Base-by-base conservation (phyloP, 306 rosid species). In the Leucaena leucocephala region DNA sequence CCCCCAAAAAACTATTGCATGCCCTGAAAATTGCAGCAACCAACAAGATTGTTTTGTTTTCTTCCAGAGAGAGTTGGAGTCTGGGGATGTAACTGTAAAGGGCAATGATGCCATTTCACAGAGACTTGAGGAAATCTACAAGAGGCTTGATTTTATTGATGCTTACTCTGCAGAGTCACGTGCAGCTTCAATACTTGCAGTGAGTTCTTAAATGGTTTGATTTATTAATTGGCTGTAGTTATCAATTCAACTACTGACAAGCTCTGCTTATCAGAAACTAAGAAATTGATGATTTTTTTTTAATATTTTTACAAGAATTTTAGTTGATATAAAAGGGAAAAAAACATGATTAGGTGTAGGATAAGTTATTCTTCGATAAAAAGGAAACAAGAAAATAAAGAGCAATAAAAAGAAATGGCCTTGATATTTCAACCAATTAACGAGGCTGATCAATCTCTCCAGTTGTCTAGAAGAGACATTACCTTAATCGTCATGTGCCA, bases 181-280 rank as follows among this genome's bases (percentile, higher is more conserved):
- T 21, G 99, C 99, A 46, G 99, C 98, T 71, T 83, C 99, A 22
- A 95, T 95, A 82, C 96, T 95, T 82, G 99, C 99, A 3, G 99
- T 95, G 82, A 89, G 98, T 86, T 79, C 52, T 68, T 27, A 21
- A 34, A 48, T 82, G 76, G 52, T 58, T 84, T 77, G 58, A 62
- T 59, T 76, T 15, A 70, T 77, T 46, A 67, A 50, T 80, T 73
- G 54, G 52, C 66, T 77, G 2, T 58, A 80, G 69, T 44, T 33
- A 39, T 48, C 39, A 70, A 48, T 71, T 71, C 33, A 8, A 63
- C 78, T 69, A 12, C 14, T 68, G 64, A 54, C 42, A 58, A 77
- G 59, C 40, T 71, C 71, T 15, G 57, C 63, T 75, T 67, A 46
- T 79, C 44, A 57, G 39, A 40, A 55, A n/a, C 65, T 43, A 68